Percentiles rank a stretch among this genome's conserved stretches.
Conservation (phyloP, 78 protist species). For the Dictyostelium brefeldianum region DNA sequence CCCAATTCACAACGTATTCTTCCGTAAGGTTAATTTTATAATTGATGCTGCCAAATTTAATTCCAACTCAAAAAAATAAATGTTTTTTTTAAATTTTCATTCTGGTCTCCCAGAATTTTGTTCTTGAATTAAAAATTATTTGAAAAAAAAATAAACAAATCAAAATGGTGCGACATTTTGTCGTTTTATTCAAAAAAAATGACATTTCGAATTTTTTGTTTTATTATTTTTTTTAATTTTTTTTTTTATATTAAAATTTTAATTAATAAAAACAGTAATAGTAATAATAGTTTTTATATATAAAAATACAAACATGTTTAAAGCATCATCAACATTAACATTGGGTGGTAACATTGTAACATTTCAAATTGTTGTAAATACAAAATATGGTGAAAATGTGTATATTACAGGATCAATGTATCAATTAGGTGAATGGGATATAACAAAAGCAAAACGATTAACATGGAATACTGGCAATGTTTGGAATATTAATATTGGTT, state of each 20-base stretch:
- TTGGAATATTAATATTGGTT: conserved; percentile 41
- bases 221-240: too few relatives aligned
- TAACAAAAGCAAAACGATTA: conserved; percentile 25
- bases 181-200: too few relatives aligned
- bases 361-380: conserved; percentile 10
- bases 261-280: too few relatives aligned
- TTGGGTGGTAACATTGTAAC: conserved; percentile 47
- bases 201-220: too few relatives aligned
- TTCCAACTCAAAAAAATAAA: too few relatives aligned
- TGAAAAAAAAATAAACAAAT: too few relatives aligned
- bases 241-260: too few relatives aligned
- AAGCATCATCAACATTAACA: conserved; percentile 2
- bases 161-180: too few relatives aligned
- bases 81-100: too few relatives aligned
- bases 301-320: conserved; percentile 5
- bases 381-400: conserved; percentile 43
- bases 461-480: conserved; percentile 55
- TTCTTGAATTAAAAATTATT: too few relatives aligned
- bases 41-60: conserved; percentile 88
- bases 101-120: too few relatives aligned
- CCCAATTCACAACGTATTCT: conserved; percentile 97
- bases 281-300: too few relatives aligned
- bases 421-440: conserved; percentile 18
- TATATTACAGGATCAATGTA: conserved; percentile 12
- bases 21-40: conserved; percentile 98